Evolutionary conservation across 768 basidiomycete genomes (phyloP).

Genomic region (Boletus barrowsii): DNA sequence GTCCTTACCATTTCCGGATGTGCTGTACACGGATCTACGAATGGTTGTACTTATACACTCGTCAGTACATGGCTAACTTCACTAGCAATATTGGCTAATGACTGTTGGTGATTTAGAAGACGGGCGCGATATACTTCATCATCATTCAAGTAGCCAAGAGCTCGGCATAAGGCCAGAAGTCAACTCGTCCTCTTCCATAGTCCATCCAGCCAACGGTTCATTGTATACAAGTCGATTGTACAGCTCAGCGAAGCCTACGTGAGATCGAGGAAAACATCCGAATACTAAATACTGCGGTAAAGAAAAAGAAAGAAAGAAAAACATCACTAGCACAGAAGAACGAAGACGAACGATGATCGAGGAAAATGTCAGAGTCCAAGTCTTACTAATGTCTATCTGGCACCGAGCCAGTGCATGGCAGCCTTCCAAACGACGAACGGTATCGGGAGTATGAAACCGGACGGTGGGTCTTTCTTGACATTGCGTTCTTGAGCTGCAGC

Average conservation of each 20-base stretch:
- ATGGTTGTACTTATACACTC: no score
- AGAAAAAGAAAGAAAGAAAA: background rate
- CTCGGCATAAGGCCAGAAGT: background rate
- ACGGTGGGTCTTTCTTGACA: conserved; percentile 28
- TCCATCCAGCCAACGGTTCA: background rate
- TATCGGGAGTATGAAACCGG: conserved; percentile 30
- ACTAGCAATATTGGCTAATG: no score
- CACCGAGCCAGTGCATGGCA: conserved; percentile 33
- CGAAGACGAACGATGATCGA: background rate
- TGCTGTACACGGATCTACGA: no score
- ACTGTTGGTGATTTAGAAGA: no score
- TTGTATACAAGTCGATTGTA: conserved; percentile 4
- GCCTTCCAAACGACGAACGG: conserved; percentile 35
- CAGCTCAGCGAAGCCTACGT: background rate
- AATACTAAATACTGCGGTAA: conserved; percentile 17
- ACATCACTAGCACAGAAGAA: background rate
- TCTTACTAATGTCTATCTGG: conserved; percentile 17
- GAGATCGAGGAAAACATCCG: background rate
- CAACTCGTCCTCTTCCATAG: background rate
- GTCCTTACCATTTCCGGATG: no score
- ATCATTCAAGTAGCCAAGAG: no score
- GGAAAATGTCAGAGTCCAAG: background rate
- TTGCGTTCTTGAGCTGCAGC: conserved; percentile 24
- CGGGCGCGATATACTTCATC: no score
- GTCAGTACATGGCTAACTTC: no score